phyloP scores from a whole-genome alignment of 306 rosid species.

The Fragaria iinumae region DNA sequence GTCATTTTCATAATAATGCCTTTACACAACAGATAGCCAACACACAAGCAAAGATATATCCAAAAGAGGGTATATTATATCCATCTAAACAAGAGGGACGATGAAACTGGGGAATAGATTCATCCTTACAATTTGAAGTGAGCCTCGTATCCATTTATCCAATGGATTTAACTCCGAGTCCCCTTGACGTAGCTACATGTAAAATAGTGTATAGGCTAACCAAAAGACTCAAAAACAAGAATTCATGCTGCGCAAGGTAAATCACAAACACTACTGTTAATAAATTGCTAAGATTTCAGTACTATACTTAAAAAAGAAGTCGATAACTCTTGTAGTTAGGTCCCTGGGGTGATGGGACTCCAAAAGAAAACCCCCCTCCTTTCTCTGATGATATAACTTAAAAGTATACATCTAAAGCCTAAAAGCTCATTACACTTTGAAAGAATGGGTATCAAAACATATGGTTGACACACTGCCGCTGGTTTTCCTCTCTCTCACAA shows the following conservation, averaged over 20 bases:
- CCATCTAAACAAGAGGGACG: neutral
- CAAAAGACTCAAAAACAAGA: neutral
- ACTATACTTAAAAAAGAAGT: neutral
- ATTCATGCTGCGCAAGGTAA: neutral
- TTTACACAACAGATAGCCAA: neutral
- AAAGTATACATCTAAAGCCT: constrained; percentile 40
- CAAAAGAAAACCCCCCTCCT: constrained; percentile 16
- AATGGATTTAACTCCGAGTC: neutral
- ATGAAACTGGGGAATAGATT: neutral
- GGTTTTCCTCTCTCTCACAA: constrained; percentile 16
- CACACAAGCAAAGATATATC: neutral
- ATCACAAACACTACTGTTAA: no score
- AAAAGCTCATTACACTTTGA: constrained; percentile 45
- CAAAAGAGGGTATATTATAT: neutral
- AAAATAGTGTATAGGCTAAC: neutral
- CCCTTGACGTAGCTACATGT: neutral
- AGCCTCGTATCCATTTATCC: neutral
- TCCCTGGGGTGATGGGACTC: constrained; percentile 14
- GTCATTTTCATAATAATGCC: neutral
- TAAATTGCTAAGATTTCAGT: neutral
- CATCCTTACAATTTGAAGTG: neutral
- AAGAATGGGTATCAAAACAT: constrained; percentile 60
- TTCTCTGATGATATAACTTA: constrained; percentile 33
- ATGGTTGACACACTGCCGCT: constrained; percentile 45
- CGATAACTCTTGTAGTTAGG: neutral